Evolutionary conservation across 2,329 filamentous ascomycete species (phyloP), one percentile per base, ranked within the genome.

Genomic region (Penicillium aurantiogriseum): DNA sequence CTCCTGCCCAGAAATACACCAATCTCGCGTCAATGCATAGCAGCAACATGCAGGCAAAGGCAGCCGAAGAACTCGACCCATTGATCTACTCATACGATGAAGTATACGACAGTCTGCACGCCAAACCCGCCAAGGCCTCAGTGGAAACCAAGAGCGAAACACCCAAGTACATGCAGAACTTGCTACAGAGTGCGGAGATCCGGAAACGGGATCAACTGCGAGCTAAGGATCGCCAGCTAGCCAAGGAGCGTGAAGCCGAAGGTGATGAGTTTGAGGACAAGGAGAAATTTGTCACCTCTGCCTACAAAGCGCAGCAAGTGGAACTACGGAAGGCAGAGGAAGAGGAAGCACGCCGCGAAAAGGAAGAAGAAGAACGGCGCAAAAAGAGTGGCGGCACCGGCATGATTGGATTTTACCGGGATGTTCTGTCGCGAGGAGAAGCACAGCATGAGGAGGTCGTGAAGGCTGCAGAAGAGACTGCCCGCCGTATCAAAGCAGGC

Each of bases 241-340:
- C 84, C 51, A 80, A 80, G 57, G 85, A 88, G 67, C 79, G 85
- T 29, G 85, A 88, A 64, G 81, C 80, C 0, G 85, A 88, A 66
- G 85, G 85, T n/a, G 85, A 88, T 48, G 84, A 85, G 59, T 88
- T 85, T 58, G 84, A 80, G 0, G 85, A 87, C 64, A 88, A 87
- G 68, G 85, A 88, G 70, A 86, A 83, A 67, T 88, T 88, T 60
- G 85, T 88, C 42, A 88, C 85, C 2, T 77, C 79, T 1, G 85
- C 85, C 36, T 88, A 88, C 71, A 87, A 86, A 71, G 77, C 78
- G 59, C 85, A 88, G 67, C 85, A 88, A 68, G 84, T 83, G 66
- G 85, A 88, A 68, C 75, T 83, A 58, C 76, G 79, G 55, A 74
- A 75, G 56, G 67, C 84, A 21, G 84, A 88, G 64, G 83, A 81